Evolutionary conservation across 805 yeast species (phyloP), one percentile per base, ranked within the genome.

Genomic region (Komagataella pastoris): DNA sequence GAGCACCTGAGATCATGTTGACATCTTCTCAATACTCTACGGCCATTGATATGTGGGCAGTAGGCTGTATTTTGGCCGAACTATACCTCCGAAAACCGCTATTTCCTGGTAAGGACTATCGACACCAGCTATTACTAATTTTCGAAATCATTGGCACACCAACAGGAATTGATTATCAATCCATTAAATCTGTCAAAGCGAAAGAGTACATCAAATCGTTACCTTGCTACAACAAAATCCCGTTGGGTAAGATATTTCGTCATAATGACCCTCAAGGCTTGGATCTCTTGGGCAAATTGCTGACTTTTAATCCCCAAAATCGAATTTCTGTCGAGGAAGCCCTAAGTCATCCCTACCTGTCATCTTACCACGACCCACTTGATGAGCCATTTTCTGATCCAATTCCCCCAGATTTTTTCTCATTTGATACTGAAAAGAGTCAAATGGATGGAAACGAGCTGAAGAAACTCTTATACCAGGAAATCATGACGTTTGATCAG

Each of bases 281-380:
- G 47, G 90, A 85, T 61, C 68, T 86, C 49, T 65, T 86, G 57
- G 88, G 83, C 24, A 81, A 74, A 56, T 76, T 91, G 73, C 74
- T 91, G 46, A 76, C 83, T 3, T 91, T 91, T 63, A 87, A 89
- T 61, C 97, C 97, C 1, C 65, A 73, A 3, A 80, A 84, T 58
- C 73, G 99, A 60, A 83, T 91, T 56, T 79, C 88, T 1, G 96
- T 88, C 3, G 84, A 77, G 48, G 84, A 85, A 54, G 95, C 97
- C 0, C 73, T 91, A 44, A 70, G 74, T 54, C 98, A 91, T 63
- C 95, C 96, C 1, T 86, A 85, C 59, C 68, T 86, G 49, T 69
- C 71, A 50, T 67, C 77, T 18, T 85, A 84, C 60, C 87, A 86
- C 58, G 86, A 80, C 56, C 83, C 85, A 7, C 77, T 76, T 40